A percentile compares a stretch with the other conserved stretches of the same genome.
phyloP scores from a whole-genome alignment of 2,329 filamentous ascomycete species.

The Microsporum canis region DNA sequence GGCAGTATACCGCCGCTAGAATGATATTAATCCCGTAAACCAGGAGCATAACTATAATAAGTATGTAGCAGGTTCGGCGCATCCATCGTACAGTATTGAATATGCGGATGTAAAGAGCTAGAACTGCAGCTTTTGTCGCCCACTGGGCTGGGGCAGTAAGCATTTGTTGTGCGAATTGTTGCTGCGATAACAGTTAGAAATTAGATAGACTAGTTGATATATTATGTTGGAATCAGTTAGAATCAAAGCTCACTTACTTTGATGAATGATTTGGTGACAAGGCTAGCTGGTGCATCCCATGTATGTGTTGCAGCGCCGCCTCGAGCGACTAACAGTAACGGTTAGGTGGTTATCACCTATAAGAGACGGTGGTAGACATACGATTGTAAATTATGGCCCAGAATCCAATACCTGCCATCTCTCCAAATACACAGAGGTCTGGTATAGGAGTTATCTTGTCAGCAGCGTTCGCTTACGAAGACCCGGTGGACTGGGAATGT shows the following conservation, averaged over 20 bases:
- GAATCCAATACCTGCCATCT: background rate
- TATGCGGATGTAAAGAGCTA: background rate
- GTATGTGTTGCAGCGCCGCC: background rate
- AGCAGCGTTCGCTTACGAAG: background rate
- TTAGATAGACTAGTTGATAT: background rate
- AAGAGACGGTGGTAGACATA: background rate
- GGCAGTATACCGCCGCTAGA: background rate
- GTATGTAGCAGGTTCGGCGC: background rate
- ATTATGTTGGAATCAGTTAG: background rate
- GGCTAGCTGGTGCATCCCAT: background rate
- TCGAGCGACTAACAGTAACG: background rate
- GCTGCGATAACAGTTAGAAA: background rate
- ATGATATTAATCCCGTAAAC: background rate
- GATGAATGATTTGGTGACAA: background rate
- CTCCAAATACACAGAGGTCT: slow-evolving; percentile 1
- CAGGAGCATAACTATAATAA: background rate
- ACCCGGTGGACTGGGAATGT: background rate
- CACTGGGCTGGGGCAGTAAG: background rate
- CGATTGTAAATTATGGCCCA: background rate
- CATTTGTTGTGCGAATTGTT: slow-evolving; percentile 1
- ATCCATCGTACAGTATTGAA: background rate
- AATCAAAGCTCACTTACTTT: background rate
- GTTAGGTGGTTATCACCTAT: background rate
- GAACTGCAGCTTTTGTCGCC: background rate
- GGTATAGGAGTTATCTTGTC: background rate